phyloP scores from a whole-genome alignment of 208 protist genomes.

The Trypanosoma avium region DNA sequence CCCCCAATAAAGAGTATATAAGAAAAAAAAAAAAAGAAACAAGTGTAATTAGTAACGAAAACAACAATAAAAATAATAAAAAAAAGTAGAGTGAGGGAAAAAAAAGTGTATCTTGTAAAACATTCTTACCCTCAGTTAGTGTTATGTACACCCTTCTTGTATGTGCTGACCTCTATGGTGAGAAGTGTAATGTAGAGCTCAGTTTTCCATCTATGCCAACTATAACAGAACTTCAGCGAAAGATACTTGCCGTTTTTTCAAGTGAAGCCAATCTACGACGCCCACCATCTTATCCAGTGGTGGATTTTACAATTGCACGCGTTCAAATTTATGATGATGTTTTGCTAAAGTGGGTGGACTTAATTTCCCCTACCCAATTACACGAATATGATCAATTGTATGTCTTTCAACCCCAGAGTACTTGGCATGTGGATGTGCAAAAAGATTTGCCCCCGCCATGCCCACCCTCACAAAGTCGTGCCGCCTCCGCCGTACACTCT shows the following conservation, averaged over 20 bases:
- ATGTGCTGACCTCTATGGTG: constrained; percentile 73
- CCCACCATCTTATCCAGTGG: constrained; percentile 7
- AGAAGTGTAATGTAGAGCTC: constrained; percentile 82
- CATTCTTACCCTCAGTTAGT: neutral
- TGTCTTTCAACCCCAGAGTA: constrained; percentile 72
- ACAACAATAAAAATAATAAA: no score
- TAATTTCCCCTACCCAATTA: constrained; percentile 54
- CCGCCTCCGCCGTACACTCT: constrained; percentile 13
- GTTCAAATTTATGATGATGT: constrained; percentile 77
- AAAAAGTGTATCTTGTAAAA: neutral
- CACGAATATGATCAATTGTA: constrained; percentile 88
- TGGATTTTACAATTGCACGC: constrained; percentile 38
- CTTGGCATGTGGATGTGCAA: constrained; percentile 59
- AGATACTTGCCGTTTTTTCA: constrained; percentile 39
- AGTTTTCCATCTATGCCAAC: constrained; percentile 44
- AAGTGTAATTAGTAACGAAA: no score
- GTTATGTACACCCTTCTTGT: constrained; percentile 74
- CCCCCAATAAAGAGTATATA: no score
- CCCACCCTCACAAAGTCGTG: constrained; percentile 32
- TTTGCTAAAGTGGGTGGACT: constrained; percentile 49
- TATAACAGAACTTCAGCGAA: constrained; percentile 38
- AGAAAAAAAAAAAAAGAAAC: no score
- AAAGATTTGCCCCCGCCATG: constrained; percentile 73
- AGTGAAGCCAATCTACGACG: constrained; percentile 28
- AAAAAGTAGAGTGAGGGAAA: constrained; percentile 3